Percentiles rank a stretch among this genome's conserved stretches.
phyloP scores from a whole-genome alignment of 2,329 filamentous ascomycete genomes.

The Colletotrichum somersetense region DNA sequence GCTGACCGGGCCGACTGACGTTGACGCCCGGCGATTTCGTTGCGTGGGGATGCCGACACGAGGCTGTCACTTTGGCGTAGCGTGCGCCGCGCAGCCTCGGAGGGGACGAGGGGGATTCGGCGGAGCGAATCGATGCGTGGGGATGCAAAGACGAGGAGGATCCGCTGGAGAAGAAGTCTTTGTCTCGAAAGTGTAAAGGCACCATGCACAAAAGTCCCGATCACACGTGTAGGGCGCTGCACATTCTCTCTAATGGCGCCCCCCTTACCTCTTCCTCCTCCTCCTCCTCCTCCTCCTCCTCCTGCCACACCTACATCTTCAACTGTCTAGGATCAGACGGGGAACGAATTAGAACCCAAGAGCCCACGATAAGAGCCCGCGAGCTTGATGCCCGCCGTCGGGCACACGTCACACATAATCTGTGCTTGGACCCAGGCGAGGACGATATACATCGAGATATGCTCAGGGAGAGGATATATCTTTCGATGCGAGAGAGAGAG shows the following conservation, averaged over 20 bases:
- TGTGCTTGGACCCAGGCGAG: not conserved
- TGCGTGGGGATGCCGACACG: constrained; percentile 1
- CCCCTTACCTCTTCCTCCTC: not conserved
- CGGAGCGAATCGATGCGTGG: not conserved
- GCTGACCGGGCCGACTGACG: no score
- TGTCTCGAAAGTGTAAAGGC: constrained; percentile 5
- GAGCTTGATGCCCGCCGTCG: not conserved
- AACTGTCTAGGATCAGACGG: constrained; percentile 11
- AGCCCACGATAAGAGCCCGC: not conserved
- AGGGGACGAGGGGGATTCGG: not conserved
- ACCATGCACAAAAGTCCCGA: not conserved
- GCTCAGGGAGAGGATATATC: constrained; percentile 10
- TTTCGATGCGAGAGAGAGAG: not conserved
- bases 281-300: not conserved
- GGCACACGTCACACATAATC: no score
- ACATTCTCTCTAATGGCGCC: not conserved
- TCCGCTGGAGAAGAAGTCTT: constrained; percentile 26
- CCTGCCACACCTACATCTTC: not conserved
- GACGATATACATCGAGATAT: not conserved
- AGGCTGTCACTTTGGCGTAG: constrained; percentile 16
- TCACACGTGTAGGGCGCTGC: not conserved
- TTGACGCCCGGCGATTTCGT: constrained; percentile 4
- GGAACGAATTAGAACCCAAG: not conserved
- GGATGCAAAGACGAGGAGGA: not conserved
- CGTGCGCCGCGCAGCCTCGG: constrained; percentile 6